A percentile compares a stretch with the other conserved stretches of the same genome.
Conservation (phyloP, 2,329 filamentous ascomycete genomes). For the Aspergillus caelatus region DNA sequence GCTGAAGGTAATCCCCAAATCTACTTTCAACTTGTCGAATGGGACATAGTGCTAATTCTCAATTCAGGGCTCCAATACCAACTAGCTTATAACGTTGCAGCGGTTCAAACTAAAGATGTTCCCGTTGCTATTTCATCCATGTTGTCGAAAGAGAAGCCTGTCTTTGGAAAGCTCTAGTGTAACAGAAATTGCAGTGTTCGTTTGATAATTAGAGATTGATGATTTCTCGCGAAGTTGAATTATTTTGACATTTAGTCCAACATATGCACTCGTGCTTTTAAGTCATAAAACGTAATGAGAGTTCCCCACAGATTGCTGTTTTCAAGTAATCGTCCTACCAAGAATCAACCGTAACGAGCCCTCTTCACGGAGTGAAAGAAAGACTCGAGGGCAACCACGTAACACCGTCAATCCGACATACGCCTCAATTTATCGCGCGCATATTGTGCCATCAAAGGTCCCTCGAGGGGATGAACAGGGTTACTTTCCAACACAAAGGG, state of each 20-base stretch:
- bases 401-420: not conserved
- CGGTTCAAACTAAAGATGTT: not conserved
- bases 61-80: not conserved
- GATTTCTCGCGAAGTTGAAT: too few relatives aligned
- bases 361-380: not conserved
- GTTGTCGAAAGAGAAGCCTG: not conserved
- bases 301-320: not conserved
- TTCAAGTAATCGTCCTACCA: not conserved
- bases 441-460: not conserved
- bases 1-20: not conserved
- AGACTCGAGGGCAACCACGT: not conserved
- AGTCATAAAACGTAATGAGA: not conserved
- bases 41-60: not conserved
- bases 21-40: not conserved
- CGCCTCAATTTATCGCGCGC: slow-evolving; percentile 3
- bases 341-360: not conserved
- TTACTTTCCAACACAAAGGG: slow-evolving; percentile 4
- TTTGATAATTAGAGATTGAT: too few relatives aligned
- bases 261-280: not conserved
- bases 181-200: too few relatives aligned
- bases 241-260: not conserved
- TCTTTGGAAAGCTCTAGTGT: not conserved
- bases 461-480: slow-evolving; percentile 4
- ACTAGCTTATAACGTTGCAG: not conserved
- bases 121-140: not conserved